Evolutionary conservation across 2,329 filamentous ascomycete species (phyloP), one percentile per base, ranked within the genome.

Genomic region (Verticillium zaregamsianum): DNA sequence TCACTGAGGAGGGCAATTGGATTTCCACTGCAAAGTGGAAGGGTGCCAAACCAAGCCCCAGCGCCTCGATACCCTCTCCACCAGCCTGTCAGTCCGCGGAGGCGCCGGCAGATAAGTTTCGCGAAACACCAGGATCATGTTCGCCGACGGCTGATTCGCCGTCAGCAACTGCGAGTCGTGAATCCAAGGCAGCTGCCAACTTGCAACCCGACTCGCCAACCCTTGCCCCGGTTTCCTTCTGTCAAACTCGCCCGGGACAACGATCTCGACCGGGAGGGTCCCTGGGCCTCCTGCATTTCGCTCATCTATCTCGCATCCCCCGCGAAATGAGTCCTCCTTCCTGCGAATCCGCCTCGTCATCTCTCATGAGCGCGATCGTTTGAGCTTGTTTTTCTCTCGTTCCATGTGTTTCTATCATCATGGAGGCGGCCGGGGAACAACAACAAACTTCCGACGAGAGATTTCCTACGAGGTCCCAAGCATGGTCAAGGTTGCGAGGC

Each of bases 221-320:
- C 45, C 45, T 23, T 52, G 12, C 20, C 45, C 45, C 20, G 45
- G 45, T 52, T 52, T 52, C n/a, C 20, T 52, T n/a, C 45, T 52
- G 45, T 52, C 45, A 52, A 23, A 52, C 45, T 52, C 45, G 20
- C 45, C 1, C n/a, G n/a, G 45, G 45, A 52, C 45, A 20, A 52
- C 9, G 20, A 52, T 52, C 45, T 23, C 15, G 20, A 49, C 57
- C 31, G 40, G 57, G 57, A 52, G 39, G 57, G 57, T 49, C 37
- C 57, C 57, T 58, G 57, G 25, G 32, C 35, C 37, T 20, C 25
- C 37, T 49, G 57, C 57, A 58, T 49, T 49, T 58, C 57, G 45
- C 37, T 58, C 57, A 58, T 58, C 57, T 58, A 58, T 31, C 57
- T 45, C 45, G 57, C 57, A 58, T 58, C 57, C 25, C 45, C 57